A percentile compares a stretch with the other conserved stretches of the same genome.
phyloP scores from a whole-genome alignment of 1,284 basidiomycete genomes.

The Austroboletus olivaceoglutinosus region DNA sequence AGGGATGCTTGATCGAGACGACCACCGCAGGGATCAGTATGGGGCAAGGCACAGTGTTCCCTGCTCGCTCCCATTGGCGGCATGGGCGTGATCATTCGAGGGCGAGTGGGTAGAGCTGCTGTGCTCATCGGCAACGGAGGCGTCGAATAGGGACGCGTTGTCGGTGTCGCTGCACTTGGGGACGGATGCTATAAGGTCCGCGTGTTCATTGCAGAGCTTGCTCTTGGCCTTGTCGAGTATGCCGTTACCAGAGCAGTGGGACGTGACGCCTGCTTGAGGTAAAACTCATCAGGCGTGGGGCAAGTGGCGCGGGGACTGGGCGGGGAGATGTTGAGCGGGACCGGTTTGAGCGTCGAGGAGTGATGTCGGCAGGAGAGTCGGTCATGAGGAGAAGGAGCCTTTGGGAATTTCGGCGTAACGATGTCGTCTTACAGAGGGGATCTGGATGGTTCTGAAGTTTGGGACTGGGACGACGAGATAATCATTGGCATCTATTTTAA shows the following conservation, averaged over 20 bases:
- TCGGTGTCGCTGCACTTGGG: constrained; percentile 26
- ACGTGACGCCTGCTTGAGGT: constrained; percentile 65
- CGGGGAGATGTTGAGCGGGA: no score
- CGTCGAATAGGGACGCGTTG: constrained; percentile 32
- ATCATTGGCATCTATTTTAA: no score
- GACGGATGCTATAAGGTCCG: no score
- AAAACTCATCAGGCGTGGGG: constrained; percentile 71
- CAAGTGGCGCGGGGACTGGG: no score
- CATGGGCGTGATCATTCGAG: constrained; percentile 15
- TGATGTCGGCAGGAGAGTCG: no score
- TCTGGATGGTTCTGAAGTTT: no score
- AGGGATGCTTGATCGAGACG: constrained; percentile 28
- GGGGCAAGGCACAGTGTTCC: neutral
- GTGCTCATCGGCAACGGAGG: constrained; percentile 31
- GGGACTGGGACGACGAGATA: no score
- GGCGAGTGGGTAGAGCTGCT: constrained; percentile 26
- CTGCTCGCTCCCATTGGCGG: neutral
- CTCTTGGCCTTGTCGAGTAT: constrained; percentile 39
- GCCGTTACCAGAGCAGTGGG: constrained; percentile 38
- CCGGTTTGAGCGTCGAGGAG: no score
- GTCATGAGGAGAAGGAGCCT: no score
- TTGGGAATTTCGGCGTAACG: no score
- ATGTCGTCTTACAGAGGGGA: no score
- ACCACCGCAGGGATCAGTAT: constrained; percentile 35
- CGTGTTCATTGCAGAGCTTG: constrained; percentile 22